Evolutionary conservation across 192 early-diverging fungal species (phyloP).

Genomic region (Entomortierella parvispora): DNA sequence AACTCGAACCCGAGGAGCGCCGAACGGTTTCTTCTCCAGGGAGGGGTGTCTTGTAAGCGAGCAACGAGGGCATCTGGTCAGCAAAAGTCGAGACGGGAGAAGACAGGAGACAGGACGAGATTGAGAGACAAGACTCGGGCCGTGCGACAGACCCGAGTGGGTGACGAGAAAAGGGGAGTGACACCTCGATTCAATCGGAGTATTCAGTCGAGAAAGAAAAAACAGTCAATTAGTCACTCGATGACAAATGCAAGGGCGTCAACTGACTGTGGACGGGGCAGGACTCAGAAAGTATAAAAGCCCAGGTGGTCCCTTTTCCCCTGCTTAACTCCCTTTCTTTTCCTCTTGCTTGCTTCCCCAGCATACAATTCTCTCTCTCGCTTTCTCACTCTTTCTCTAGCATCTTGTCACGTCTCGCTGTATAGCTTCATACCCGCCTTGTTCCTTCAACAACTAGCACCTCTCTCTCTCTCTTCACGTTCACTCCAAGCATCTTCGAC

Average conservation of each 20-base stretch:
- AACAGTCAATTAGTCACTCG: not conserved
- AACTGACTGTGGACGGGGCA: not conserved
- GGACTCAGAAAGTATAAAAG: not conserved
- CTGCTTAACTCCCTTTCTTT: not conserved
- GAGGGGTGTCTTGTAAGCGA: not conserved
- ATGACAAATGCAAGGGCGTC: constrained; percentile 15
- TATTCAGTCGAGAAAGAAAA: not conserved
- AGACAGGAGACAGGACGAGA: no score
- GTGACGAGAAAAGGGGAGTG: not conserved
- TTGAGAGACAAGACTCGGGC: not conserved
- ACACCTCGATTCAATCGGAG: not conserved
- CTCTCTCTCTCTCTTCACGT: not conserved
- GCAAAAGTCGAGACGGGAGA: not conserved
- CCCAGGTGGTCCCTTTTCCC: not conserved
- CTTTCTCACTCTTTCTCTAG: not conserved
- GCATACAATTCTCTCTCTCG: not conserved
- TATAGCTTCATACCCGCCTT: not conserved
- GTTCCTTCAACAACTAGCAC: not conserved
- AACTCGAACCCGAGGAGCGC: no score
- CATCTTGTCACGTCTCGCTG: no score
- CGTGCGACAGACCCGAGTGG: no score
- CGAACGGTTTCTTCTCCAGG: not conserved
- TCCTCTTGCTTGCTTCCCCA: not conserved
- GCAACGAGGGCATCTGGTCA: not conserved
- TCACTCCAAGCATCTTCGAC: not conserved